Percentiles rank a stretch among this genome's conserved stretches.
phyloP scores from a whole-genome alignment of 352 stramenopile species.

The Thalassiosira exigua region DNA sequence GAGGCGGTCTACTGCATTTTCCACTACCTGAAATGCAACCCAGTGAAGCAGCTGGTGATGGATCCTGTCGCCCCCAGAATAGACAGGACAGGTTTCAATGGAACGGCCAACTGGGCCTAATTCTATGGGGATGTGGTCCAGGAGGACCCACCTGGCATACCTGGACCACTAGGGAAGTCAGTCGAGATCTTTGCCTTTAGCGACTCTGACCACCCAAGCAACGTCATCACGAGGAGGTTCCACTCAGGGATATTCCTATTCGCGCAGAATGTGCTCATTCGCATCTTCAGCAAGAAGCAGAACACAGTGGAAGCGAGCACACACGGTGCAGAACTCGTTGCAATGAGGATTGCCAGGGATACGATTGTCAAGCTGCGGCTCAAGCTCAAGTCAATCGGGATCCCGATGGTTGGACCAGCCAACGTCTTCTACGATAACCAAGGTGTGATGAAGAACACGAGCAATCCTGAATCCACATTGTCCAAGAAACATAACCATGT shows the following conservation, averaged over 20 bases:
- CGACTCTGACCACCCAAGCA: slow-evolving; percentile 58
- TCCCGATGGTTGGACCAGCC: slow-evolving; percentile 43
- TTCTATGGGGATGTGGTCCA: slow-evolving; percentile 58
- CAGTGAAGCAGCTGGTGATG: slow-evolving; percentile 32
- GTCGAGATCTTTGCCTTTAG: slow-evolving; percentile 40
- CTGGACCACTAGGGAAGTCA: slow-evolving; percentile 29
- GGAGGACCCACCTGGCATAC: slow-evolving; percentile 41
- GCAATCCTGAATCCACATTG: slow-evolving; percentile 53
- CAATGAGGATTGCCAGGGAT: slow-evolving; percentile 55
- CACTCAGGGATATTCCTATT: slow-evolving; percentile 59
- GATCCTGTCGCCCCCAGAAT: slow-evolving; percentile 15
- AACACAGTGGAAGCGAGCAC: slow-evolving; percentile 62
- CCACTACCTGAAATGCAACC: slow-evolving; percentile 41
- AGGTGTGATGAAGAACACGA: slow-evolving; percentile 54
- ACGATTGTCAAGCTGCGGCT: slow-evolving; percentile 54
- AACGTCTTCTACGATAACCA: slow-evolving; percentile 64
- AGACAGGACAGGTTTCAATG: slow-evolving; percentile 27
- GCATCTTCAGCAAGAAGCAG: slow-evolving; percentile 55
- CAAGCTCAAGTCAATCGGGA: slow-evolving; percentile 65
- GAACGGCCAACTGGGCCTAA: slow-evolving; percentile 45
- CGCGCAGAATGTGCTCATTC: slow-evolving; percentile 46
- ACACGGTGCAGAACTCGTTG: slow-evolving; percentile 61
- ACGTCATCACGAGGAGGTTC: slow-evolving; percentile 51
- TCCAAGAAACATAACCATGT: slow-evolving; percentile 69
- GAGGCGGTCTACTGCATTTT: slow-evolving; percentile 60